Evolutionary conservation across 208 protist species (phyloP).

Genomic region (Trypanosoma boissoni): DNA sequence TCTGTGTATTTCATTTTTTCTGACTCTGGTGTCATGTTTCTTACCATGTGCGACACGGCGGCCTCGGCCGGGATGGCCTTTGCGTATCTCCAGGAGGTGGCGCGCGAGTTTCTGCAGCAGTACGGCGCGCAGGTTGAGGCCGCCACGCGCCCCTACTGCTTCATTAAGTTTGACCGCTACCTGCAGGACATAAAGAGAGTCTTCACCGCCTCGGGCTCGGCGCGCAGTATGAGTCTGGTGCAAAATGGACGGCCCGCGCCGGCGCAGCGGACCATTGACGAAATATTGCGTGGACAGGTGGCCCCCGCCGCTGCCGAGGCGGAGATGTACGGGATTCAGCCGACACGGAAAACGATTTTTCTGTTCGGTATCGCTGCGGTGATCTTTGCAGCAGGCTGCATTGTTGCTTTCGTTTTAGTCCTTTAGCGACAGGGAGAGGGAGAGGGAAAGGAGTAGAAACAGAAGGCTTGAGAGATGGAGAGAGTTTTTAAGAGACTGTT

Average conservation of each 20-base stretch:
- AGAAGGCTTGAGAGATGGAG: no score
- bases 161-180: conserved; percentile 48
- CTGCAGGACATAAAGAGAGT: conserved; percentile 36
- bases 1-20: conserved; percentile 31
- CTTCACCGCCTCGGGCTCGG: conserved; percentile 20
- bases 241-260: conserved; percentile 3
- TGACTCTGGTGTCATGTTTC: conserved; percentile 25
- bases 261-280: conserved; percentile 20
- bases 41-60: conserved; percentile 30
- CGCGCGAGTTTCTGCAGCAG: conserved; percentile 33
- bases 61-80: conserved; percentile 18
- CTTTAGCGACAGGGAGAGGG: no score
- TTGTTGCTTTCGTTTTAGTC: no score
- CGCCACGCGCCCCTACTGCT: conserved; percentile 38
- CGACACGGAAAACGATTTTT: no score
- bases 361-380: no score
- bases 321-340: no score
- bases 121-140: conserved; percentile 32
- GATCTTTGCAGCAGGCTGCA: no score
- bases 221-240: conserved; percentile 16
- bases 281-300: conserved; percentile 19
- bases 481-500: no score
- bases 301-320: neutral
- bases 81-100: conserved; percentile 35
- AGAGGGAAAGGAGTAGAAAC: no score